Base-by-base conservation (phyloP, 2,329 filamentous ascomycete species). In the Dothidotthia symphoricarpi region DNA sequence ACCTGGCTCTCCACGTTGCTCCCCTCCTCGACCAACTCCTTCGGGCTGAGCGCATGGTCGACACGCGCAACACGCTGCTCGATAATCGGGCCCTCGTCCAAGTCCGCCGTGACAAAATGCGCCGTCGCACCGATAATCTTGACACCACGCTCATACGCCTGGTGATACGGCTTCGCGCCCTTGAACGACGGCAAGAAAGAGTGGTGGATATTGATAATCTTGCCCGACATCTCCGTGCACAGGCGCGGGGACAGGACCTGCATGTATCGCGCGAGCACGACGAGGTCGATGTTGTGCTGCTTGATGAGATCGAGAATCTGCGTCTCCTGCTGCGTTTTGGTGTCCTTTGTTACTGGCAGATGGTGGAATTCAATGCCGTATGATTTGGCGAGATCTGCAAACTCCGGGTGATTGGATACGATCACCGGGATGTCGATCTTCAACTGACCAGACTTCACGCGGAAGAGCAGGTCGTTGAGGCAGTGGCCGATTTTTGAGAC, bases 201-300 rank as follows among this genome's bases (percentile, higher is more conserved):
- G 72, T 93, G 87, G 71, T 93, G 87, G 68, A 93, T 91, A 72
- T 93, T 93, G 83, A 93, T 91, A 71, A 93, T 93, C 64, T 81
- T 82, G 41, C 87, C 87, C 34, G 81, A 85, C 86, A 93, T 90
- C 55, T 80, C 85, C 41, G 76, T 70, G 71, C 87, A 93, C 27
- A 93, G 73, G 7, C 70, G 78, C 0, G 86, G 86, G 15, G 82
- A 86, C 9, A 93, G 75, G 22, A 93, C 85, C 71, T 93, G 87
- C 87, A 93, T 93, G 71, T 93, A 93, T 43, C 87, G 81, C 6
- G 87, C 87, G 31, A 93, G 73, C 1, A 93, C 86, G 36, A 93
- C 78, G 36, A 93, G 77, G 61, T 93, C 87, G 59, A 93, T 79
- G 50, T 77, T 69, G 67, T 90, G 73, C 68, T 83, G 68, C 51